Conservation (phyloP, 768 basidiomycete genomes). For the Lenzites betulinus region DNA sequence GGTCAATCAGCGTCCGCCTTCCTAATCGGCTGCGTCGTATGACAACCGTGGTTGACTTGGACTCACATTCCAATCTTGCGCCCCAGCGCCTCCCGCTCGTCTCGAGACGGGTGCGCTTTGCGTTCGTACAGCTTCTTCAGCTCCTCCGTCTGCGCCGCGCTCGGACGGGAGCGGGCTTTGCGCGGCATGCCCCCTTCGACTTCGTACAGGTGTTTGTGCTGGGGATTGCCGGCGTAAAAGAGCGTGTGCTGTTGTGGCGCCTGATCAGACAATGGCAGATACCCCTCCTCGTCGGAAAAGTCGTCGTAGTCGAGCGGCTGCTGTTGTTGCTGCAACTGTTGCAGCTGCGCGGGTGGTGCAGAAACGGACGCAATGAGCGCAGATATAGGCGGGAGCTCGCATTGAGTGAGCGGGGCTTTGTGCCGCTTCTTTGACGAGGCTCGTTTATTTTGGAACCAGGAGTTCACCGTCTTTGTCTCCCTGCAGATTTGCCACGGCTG, state of each 20-base stretch:
- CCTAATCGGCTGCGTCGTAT: conserved; percentile 9
- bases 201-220: conserved; percentile 50
- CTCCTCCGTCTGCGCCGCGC: conserved; percentile 66
- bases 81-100: conserved; percentile 66
- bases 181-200: conserved; percentile 46
- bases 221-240: conserved; percentile 50
- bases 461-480: conserved; percentile 84
- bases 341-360: conserved; percentile 34
- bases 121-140: conserved; percentile 64
- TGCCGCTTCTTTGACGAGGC: conserved; percentile 77
- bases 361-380: conserved; percentile 44
- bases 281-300: conserved; percentile 47
- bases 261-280: conserved; percentile 24
- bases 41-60: background rate
- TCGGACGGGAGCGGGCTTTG: conserved; percentile 65
- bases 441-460: conserved; percentile 87
- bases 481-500: conserved; percentile 38
- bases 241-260: conserved; percentile 35
- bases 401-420: conserved; percentile 33
- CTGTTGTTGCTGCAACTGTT: conserved; percentile 27
- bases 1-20: conserved; percentile 15
- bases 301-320: conserved; percentile 44
- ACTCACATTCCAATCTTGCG: conserved; percentile 77
- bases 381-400: conserved; percentile 40
- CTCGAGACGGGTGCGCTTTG: conserved; percentile 68